These are phyloP conservation scores for Zopfochytrium polystomum DNA, from an alignment of 371 early-diverging fungal genomes.

Conservation along the genomic window DNA sequence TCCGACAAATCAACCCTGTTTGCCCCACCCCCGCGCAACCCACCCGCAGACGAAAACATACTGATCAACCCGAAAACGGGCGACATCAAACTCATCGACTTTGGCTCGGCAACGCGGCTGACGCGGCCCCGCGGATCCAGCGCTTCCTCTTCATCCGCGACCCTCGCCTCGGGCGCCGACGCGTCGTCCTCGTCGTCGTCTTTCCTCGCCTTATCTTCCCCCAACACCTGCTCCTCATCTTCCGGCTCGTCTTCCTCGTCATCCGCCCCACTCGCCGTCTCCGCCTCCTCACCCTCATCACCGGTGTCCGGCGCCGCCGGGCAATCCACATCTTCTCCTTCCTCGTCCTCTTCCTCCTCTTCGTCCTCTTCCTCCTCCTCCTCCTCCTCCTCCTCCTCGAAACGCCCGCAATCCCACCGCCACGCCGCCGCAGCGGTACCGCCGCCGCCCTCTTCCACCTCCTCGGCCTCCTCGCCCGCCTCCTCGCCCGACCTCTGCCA, in stretches of 20 bases:
- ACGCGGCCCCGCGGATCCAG: too few relatives aligned
- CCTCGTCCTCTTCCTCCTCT: too few relatives aligned
- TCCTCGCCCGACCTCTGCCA: slow-evolving; percentile 23
- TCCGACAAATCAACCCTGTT: slow-evolving; percentile 3
- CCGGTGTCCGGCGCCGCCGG: too few relatives aligned
- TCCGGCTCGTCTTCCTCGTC: not conserved
- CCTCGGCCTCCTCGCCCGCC: too few relatives aligned
- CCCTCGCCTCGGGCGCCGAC: not conserved
- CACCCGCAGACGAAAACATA: slow-evolving; percentile 53
- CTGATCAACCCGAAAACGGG: slow-evolving; percentile 47
- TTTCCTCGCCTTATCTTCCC: not conserved
- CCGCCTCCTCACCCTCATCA: too few relatives aligned
- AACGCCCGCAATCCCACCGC: too few relatives aligned
- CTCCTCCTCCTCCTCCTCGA: too few relatives aligned
- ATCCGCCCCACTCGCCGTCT: too few relatives aligned
- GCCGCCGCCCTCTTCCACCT: slow-evolving; percentile 30
- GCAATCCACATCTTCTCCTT: too few relatives aligned
- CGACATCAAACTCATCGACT: slow-evolving; percentile 51
- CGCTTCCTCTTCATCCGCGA: too few relatives aligned
- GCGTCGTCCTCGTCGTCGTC: not conserved
- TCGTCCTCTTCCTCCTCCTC: too few relatives aligned
- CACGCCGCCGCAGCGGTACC: too few relatives aligned
- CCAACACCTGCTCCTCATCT: not conserved
- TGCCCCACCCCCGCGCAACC: not conserved
- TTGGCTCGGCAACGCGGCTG: slow-evolving; percentile 51